These are phyloP conservation scores for Fusarium zealandicum DNA, from an alignment of 2,329 filamentous ascomycete species.

Conservation along the genomic window DNA sequence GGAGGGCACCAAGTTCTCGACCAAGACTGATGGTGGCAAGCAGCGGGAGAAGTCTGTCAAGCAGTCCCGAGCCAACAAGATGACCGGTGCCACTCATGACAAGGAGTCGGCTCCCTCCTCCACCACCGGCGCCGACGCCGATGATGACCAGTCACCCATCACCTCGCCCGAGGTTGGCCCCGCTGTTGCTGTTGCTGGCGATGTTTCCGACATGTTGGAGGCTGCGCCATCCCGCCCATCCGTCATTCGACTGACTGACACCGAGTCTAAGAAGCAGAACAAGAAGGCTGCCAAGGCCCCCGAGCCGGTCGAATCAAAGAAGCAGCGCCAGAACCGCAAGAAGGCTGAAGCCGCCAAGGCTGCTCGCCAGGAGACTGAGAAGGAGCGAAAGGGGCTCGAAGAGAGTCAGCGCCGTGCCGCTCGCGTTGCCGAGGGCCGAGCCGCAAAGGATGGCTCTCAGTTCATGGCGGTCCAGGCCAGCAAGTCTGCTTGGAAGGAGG, in stretches of 20 bases:
- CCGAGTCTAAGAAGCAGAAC: slow-evolving; percentile 68
- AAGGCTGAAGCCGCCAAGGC: slow-evolving; percentile 85
- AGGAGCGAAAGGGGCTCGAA: slow-evolving; percentile 74
- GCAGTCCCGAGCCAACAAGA: slow-evolving; percentile 67
- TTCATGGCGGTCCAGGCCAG: slow-evolving; percentile 57
- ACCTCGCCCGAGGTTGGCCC: slow-evolving; percentile 68
- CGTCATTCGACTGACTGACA: slow-evolving; percentile 78
- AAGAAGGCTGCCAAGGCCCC: slow-evolving; percentile 67
- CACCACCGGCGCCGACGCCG: slow-evolving; percentile 75
- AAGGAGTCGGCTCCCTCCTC: slow-evolving; percentile 63
- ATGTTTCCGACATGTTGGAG: slow-evolving; percentile 93
- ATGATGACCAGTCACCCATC: slow-evolving; percentile 78
- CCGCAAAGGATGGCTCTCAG: slow-evolving; percentile 79
- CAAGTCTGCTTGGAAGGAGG: slow-evolving; percentile 55
- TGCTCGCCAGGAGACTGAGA: slow-evolving; percentile 78
- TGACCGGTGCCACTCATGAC: slow-evolving; percentile 52
- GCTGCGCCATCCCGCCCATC: slow-evolving; percentile 70
- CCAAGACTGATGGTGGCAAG: slow-evolving; percentile 63
- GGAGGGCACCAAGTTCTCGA: slow-evolving; percentile 68
- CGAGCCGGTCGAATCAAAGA: slow-evolving; percentile 84
- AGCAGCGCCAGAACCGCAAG: slow-evolving; percentile 90
- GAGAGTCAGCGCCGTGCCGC: slow-evolving; percentile 86
- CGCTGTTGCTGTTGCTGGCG: slow-evolving; percentile 66
- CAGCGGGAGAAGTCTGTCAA: slow-evolving; percentile 75
- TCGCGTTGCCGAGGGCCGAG: slow-evolving; percentile 80